These are phyloP conservation scores for Coccinonectria pachysandricola DNA, from an alignment of 2,329 filamentous ascomycete genomes.

Conservation along the genomic window DNA sequence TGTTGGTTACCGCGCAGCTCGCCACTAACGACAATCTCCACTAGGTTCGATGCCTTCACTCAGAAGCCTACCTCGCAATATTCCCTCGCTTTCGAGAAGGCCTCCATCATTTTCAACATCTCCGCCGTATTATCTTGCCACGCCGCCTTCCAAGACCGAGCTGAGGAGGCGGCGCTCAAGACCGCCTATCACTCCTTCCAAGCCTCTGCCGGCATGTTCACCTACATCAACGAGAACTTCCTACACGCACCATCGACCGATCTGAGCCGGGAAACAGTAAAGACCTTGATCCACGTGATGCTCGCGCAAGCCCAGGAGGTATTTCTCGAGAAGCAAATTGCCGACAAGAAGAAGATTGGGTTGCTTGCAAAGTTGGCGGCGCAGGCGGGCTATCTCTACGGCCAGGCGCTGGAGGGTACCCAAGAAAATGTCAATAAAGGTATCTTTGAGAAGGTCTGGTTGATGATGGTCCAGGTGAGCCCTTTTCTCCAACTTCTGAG, in stretches of 20 bases:
- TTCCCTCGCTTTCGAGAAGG: slow-evolving; percentile 94
- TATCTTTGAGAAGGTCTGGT: slow-evolving; percentile 91
- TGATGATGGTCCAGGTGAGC: slow-evolving; percentile 66
- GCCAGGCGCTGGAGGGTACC: slow-evolving; percentile 77
- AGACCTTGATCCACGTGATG: slow-evolving; percentile 85
- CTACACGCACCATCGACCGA: slow-evolving; percentile 95
- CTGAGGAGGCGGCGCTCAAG: slow-evolving; percentile 87
- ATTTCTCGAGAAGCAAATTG: slow-evolving; percentile 91
- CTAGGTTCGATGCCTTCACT: slow-evolving; percentile 97
- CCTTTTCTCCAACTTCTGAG: too few relatives aligned
- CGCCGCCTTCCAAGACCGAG: slow-evolving; percentile 83
- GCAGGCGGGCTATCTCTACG: slow-evolving; percentile 80
- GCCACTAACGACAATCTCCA: too few relatives aligned
- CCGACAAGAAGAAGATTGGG: slow-evolving; percentile 85
- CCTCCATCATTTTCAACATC: slow-evolving; percentile 99
- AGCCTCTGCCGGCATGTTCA: slow-evolving; percentile 97
- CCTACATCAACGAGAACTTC: slow-evolving; percentile 99
- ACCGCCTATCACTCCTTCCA: slow-evolving; percentile 97
- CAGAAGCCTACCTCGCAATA: slow-evolving; percentile 96
- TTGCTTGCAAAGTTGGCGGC: slow-evolving; percentile 87
- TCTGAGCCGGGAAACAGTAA: slow-evolving; percentile 88
- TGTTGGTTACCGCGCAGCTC: too few relatives aligned
- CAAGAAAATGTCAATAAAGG: slow-evolving; percentile 87
- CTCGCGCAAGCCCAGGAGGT: slow-evolving; percentile 95
- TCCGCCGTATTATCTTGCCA: slow-evolving; percentile 94